Base-by-base conservation (phyloP, 2,329 filamentous ascomycete species). In the Trichoderma afroharzianum region DNA sequence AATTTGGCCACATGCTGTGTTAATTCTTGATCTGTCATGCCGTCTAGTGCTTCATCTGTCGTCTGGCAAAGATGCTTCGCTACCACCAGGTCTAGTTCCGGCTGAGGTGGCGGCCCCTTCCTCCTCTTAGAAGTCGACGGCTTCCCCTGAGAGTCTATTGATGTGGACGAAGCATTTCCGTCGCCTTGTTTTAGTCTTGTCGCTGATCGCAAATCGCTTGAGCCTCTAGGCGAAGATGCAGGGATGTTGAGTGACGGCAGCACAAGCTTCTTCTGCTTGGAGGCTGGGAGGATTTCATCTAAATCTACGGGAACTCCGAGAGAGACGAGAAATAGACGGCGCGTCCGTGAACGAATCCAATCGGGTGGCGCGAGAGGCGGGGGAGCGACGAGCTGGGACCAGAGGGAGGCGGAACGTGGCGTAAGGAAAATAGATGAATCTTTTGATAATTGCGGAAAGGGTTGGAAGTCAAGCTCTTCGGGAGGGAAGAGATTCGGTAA, bases 181-280 rank as follows among this genome's bases (percentile, higher is more conserved):
- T 85, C 85, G 72, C 80, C 79, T 72, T 86, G 84, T 63, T 84
- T 82, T 63, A 86, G 73, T 39, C 82, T 83, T 15, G 84, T 85
- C 2, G 83, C 78, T 14, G 84, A 85, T 26, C 86, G 84, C 6
- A 84, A 85, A 72, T 90, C 88, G 30, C 83, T 83, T 4, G 88
- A 90, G 21, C 83, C 86, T 53, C 88, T 84, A 39, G 84, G 86
- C 30, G 84, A 91, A 67, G 80, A 86, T 73, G 81, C 86, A 63
- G 82, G 86, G 39, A 95, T 89, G 36, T 94, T 97, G 21, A 96
- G 91, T 6, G 95, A 97, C 0, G 96, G 96, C 1, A 99, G 87
- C 5, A 99, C 88, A 21, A 99, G 90, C 80, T 98, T 98, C 87
- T 98, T 98, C 81, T 99, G 96, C 82, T 98, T 98, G 14, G 93